Percentiles rank a stretch among this genome's conserved stretches.
Evolutionary conservation across 208 protist genomes (phyloP).

Genomic region (Leishmania guyanensis): DNA sequence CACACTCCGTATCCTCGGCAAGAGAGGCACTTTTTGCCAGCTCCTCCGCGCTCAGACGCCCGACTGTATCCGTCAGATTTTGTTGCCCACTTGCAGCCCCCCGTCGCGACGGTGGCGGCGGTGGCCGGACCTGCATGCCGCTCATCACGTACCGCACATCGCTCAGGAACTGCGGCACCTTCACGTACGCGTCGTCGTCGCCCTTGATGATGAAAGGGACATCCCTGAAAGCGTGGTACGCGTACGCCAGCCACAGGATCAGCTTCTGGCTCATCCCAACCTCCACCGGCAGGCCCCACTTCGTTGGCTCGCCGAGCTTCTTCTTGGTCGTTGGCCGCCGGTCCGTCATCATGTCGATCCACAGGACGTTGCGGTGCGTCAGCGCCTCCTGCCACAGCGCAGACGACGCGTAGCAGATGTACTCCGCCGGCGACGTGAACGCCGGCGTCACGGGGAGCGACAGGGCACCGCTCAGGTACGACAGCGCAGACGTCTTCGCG

Average conservation of each 20-base stretch:
- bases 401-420: constrained; percentile 28
- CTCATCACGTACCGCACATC: constrained; percentile 29
- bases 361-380: constrained; percentile 35
- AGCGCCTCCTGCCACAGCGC: constrained; percentile 42
- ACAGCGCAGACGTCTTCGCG: constrained; percentile 5
- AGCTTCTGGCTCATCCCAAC: constrained; percentile 50
- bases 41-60: background rate
- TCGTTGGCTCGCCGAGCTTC: constrained; percentile 15
- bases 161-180: constrained; percentile 55
- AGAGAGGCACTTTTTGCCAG: background rate
- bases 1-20: constrained; percentile 14
- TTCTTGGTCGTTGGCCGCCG: constrained; percentile 28
- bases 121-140: background rate
- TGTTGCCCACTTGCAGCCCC: no score
- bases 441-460: constrained; percentile 19
- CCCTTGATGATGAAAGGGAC: constrained; percentile 48
- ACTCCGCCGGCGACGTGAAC: constrained; percentile 11
- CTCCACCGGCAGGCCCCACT: constrained; percentile 43
- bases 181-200: constrained; percentile 61
- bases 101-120: no score
- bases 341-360: constrained; percentile 40
- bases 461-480: background rate
- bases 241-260: constrained; percentile 44
- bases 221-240: constrained; percentile 37
- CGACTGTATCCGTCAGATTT: no score